phyloP scores from a whole-genome alignment of 805 yeast species.

The Starmerella kuoi region DNA sequence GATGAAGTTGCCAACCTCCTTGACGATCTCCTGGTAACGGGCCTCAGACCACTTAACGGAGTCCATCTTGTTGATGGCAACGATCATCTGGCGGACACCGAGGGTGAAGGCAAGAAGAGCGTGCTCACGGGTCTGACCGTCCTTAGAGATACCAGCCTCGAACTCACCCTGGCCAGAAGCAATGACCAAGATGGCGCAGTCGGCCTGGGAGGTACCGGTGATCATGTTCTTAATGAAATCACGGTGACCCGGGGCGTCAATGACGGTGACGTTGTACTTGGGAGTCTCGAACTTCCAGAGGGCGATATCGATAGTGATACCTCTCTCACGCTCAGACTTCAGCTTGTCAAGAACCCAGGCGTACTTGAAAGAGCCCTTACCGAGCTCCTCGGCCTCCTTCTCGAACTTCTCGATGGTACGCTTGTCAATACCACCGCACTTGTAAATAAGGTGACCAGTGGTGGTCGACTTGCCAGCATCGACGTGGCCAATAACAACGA shows the following conservation, averaged over 20 bases:
- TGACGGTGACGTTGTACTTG: constrained; percentile 77
- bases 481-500: constrained; percentile 99
- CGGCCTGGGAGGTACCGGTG: constrained; percentile 91
- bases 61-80: constrained; percentile 93
- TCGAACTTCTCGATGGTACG: constrained; percentile 97
- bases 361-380: constrained; percentile 95
- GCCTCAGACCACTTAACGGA: constrained; percentile 76
- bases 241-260: constrained; percentile 94
- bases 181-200: constrained; percentile 79
- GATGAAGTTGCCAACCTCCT: constrained; percentile 96
- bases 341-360: constrained; percentile 95
- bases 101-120: constrained; percentile 81
- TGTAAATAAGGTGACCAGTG: constrained; percentile 98
- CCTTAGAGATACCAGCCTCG: constrained; percentile 91
- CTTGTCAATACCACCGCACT: constrained; percentile 98
- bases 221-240: constrained; percentile 95
- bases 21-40: constrained; percentile 93
- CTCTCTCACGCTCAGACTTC: constrained; percentile 94
- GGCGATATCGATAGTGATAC: constrained; percentile 92
- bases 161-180: constrained; percentile 91
- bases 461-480: constrained; percentile 98
- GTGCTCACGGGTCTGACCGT: constrained; percentile 93
- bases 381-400: constrained; percentile 95
- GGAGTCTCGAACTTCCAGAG: constrained; percentile 89
- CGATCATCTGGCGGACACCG: constrained; percentile 77